Base-by-base conservation (phyloP, 176 grass and related monocot genomes). In the Avena sativa region DNA sequence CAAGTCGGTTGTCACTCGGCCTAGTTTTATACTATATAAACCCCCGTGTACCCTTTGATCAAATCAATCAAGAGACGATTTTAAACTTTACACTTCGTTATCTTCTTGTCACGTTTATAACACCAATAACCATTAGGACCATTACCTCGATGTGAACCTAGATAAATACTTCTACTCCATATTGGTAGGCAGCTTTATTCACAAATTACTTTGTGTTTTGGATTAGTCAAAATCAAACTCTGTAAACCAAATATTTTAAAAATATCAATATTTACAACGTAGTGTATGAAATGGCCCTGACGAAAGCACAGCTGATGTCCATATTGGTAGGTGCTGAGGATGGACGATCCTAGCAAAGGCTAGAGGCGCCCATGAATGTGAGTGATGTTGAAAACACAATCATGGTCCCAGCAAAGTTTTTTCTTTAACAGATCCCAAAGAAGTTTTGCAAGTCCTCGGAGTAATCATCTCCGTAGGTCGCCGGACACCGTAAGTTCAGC, bases 351-450 rank as follows among this genome's bases (percentile, higher is more conserved):
- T 71, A 61, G 25, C 38, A 23, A 79, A 20, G 34, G 21, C 6
- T 17, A 78, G 79, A 46, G 59, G 43, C 25, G 20, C 4, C 16
- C 56, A 71, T 79, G 20, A 36, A 77, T 78, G 47, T 38, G 50
- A 52, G 73, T 17, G 48, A 52, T 4, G 60, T 40, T 59, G 80
- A 60, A 25, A 80, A 60, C 80, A 69, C 49, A 40, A 78, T 61
- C 13, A 84, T 84, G 87, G 30, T 10, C 25, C 43, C 81, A 44
- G 12, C 9, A 71, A 72, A 84, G 53, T 48, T 50, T 61, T 7
- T 30, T 34, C 8, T 36, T 43, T 17, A 8, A 57, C 55, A 57
- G 0, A 57, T 57, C 14, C 55, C 17, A 57, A 57, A 19, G 55
- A 57, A 56, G 55, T 57, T 57, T 20, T 57, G 16, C 55, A 57